Conservation (phyloP, 1,139 yeast genomes). For the Candida glucosophila region DNA sequence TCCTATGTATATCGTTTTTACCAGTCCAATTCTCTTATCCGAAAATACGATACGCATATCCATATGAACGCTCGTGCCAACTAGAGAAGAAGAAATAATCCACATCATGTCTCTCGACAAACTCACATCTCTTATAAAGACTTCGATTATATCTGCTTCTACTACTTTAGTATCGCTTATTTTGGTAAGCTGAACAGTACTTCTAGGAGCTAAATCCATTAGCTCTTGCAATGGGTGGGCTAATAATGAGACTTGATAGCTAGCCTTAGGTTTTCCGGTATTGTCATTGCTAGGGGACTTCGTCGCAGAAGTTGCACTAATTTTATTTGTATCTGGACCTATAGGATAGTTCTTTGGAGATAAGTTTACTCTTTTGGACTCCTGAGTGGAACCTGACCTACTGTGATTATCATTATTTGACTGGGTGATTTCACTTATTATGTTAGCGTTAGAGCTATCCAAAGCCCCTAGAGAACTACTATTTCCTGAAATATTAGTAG, state of each 20-base stretch:
- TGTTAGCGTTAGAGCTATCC: neutral
- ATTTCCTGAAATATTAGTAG: slow-evolving; percentile 1
- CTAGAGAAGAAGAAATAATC: slow-evolving; percentile 59
- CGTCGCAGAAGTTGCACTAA: neutral
- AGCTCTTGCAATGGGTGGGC: slow-evolving; percentile 55
- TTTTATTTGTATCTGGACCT: neutral
- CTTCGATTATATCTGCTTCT: slow-evolving; percentile 75
- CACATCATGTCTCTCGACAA: slow-evolving; percentile 93
- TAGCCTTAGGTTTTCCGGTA: slow-evolving; percentile 9
- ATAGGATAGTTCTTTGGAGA: neutral
- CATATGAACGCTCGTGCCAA: slow-evolving; percentile 55
- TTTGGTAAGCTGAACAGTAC: slow-evolving; percentile 45
- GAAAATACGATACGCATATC: slow-evolving; percentile 61
- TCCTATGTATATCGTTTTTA: slow-evolving; percentile 59
- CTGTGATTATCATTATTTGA: no score
- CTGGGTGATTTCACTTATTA: neutral
- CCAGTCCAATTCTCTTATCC: slow-evolving; percentile 49
- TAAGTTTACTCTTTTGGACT: neutral
- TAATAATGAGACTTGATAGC: slow-evolving; percentile 44
- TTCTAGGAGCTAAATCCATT: slow-evolving; percentile 61
- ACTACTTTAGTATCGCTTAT: slow-evolving; percentile 32
- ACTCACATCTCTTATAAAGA: slow-evolving; percentile 72
- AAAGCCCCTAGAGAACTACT: no score
- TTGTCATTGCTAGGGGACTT: slow-evolving; percentile 1
- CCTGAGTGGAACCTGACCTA: no score